Evolutionary conservation across 2,329 filamentous ascomycete species (phyloP), one percentile per base, ranked within the genome.

Genomic region (Paraphoma sp.): DNA sequence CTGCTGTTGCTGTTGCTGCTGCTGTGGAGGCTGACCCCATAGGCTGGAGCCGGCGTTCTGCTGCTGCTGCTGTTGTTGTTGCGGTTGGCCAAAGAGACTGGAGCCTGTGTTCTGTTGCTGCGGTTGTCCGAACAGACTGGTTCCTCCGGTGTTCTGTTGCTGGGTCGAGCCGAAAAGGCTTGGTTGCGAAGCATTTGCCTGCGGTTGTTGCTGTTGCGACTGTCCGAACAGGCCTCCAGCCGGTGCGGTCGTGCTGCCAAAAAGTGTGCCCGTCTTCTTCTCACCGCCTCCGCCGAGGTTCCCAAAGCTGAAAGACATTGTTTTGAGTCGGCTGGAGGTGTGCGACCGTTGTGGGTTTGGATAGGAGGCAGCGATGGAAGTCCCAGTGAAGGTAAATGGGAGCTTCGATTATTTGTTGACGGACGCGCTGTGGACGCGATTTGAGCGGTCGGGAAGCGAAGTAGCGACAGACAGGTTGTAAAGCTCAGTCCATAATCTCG

Each of bases 151-250:
- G 11, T 51, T 60, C 23, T 51, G 49, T 28, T 46, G 40, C 48
- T 56, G 59, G 41, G 59, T 51, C 17, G 46, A 44, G 30, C 66
- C 66, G 29, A 70, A 69, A 23, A 67, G 56, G 54, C 60, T 55
- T 23, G 59, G 70, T 51, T 71, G 68, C 12, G 70, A 66, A 51
- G 76, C 74, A 51, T 78, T 57, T 70, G 76, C 59, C 56, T 57
- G 56, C 51, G 63, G 59, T 23, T 59, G 60, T 56, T 71, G 69
- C 54, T 74, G 78, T 51, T 73, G 77, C 48, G 72, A 73, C 56
- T 71, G 67, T 41, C 59, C 76, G 47, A 81, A 81, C 14, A 79
- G 60, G 43, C 79, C 75, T 36, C 78, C 76, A 41, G 74, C 46
- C 23, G 74, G 74, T 23, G 69, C 72, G 29, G 71, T 69, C 4